phyloP scores from a whole-genome alignment of 768 basidiomycete species.

The Amanita fuliginea region DNA sequence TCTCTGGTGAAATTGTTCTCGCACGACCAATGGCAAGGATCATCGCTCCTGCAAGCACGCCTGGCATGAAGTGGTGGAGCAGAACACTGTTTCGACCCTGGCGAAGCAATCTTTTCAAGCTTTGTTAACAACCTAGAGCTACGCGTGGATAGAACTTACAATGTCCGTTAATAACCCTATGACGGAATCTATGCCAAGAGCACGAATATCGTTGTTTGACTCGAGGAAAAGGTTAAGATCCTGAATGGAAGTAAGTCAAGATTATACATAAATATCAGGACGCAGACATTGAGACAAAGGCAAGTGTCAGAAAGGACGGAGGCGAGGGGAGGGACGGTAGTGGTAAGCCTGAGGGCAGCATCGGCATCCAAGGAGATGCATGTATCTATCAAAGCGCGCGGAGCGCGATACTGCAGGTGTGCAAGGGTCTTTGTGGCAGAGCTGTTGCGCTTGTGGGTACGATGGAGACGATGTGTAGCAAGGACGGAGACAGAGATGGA shows the following conservation, averaged over 20 bases:
- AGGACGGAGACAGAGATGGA: neutral
- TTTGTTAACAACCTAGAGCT: neutral
- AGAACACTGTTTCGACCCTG: slow-evolving; percentile 19
- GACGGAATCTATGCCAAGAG: slow-evolving; percentile 16
- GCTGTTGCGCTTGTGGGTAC: slow-evolving; percentile 10
- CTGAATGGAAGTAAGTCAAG: slow-evolving; percentile 10
- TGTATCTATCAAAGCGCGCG: slow-evolving; percentile 20
- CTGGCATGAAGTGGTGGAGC: slow-evolving; percentile 19
- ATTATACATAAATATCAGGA: neutral
- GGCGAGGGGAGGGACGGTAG: slow-evolving; percentile 12
- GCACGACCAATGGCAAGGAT: slow-evolving; percentile 27
- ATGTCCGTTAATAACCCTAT: slow-evolving; percentile 14
- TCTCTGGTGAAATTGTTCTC: slow-evolving; percentile 15
- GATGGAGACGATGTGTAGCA: slow-evolving; percentile 13
- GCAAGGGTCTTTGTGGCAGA: slow-evolving; percentile 11
- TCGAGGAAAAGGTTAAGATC: slow-evolving; percentile 23
- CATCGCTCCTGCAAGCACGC: slow-evolving; percentile 17
- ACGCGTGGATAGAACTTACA: slow-evolving; percentile 9
- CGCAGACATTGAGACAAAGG: slow-evolving; percentile 28
- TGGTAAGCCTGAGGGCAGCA: slow-evolving; percentile 15
- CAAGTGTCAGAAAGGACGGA: slow-evolving; percentile 20
- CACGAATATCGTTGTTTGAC: slow-evolving; percentile 17
- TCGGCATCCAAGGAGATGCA: slow-evolving; percentile 18
- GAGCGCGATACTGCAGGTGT: slow-evolving; percentile 16
- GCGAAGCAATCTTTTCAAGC: slow-evolving; percentile 19